Base-by-base conservation (phyloP, 2,329 filamentous ascomycete species). In the Xylaria hypoxylon region DNA sequence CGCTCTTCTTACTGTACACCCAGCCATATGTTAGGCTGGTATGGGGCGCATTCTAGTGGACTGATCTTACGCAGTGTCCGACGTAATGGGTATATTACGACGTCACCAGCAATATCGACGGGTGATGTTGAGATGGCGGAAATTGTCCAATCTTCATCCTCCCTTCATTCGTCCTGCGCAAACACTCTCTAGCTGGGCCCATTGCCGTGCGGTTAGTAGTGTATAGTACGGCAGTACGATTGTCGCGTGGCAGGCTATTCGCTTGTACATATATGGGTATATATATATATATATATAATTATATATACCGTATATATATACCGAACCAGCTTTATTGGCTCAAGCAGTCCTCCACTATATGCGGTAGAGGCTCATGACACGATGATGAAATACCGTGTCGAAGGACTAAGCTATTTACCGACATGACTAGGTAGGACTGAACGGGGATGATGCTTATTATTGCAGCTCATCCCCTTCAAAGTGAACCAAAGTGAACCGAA, bases 361-460 rank as follows among this genome's bases (percentile, higher is more conserved):
- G 58, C 38, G 26, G 58, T 40, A 44, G 57, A 57, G 59, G 58
- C 60, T 59, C 62, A 53, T 65, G 62, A 51, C 57, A 61, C 56
- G 62, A 35, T 61, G 62, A 35, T 61, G 50, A 28, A 45, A 51
- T 61, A 56, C 57, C 52, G 61, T 55, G 57, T 60, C 51, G 38
- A 64, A 48, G 51, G 56, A 55, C 51, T 47, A 64, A 56, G 48
- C 31, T 51, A 67, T 69, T 69, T 69, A 59, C 67, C 67, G 64
- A 69, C 64, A 69, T 51, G 61, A 58, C 55, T 19, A 59, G 52
- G 67, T 63, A 38, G 63, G 55, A 60, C 59, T 24, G 44, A 50
- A 53, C 59, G 47, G 56, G 59, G 51, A 53, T 53, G 48, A 28
- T 40, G 58, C 57, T 42, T 48, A 53, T 53, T 57, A 59, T 55